A percentile compares a stretch with the other conserved stretches of the same genome.
Evolutionary conservation across 73 alveolate species (phyloP).

Genomic region (Paramecium sexaurelia): DNA sequence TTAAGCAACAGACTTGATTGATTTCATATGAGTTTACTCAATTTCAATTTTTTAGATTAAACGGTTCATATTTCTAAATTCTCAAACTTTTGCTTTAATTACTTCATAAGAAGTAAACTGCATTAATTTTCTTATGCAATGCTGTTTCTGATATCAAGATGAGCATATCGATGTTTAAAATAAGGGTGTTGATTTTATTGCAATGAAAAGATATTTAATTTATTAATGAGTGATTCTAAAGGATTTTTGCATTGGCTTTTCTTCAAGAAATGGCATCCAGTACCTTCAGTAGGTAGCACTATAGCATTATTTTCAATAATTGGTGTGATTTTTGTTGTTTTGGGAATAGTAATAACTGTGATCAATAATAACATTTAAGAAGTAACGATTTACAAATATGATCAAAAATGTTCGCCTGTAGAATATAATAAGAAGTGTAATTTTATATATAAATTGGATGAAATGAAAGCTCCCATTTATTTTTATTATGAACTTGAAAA

Average conservation of each 20-base stretch:
- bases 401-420: conserved; percentile 64
- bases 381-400: conserved; percentile 67
- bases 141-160: conserved; percentile 72
- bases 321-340: conserved; percentile 75
- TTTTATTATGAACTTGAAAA: conserved; percentile 83
- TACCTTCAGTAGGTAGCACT: conserved; percentile 64
- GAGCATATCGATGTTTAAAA: conserved; percentile 77
- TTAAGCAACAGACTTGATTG: conserved; percentile 43
- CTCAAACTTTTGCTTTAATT: conserved; percentile 69
- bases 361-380: conserved; percentile 73
- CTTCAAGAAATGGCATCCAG: conserved; percentile 70
- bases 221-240: conserved; percentile 46
- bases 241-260: conserved; percentile 61
- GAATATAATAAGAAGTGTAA: conserved; percentile 55
- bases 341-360: conserved; percentile 76
- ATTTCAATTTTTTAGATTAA: conserved; percentile 74
- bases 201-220: conserved; percentile 49
- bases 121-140: conserved; percentile 73
- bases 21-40: not conserved
- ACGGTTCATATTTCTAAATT: conserved; percentile 30
- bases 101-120: conserved; percentile 81
- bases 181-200: conserved; percentile 72
- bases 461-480: conserved; percentile 79
- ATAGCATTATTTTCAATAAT: conserved; percentile 56
- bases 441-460: conserved; percentile 44